Evolutionary conservation across 805 yeast species (phyloP), one percentile per base, ranked within the genome.

Genomic region (Candida parachauliodes): DNA sequence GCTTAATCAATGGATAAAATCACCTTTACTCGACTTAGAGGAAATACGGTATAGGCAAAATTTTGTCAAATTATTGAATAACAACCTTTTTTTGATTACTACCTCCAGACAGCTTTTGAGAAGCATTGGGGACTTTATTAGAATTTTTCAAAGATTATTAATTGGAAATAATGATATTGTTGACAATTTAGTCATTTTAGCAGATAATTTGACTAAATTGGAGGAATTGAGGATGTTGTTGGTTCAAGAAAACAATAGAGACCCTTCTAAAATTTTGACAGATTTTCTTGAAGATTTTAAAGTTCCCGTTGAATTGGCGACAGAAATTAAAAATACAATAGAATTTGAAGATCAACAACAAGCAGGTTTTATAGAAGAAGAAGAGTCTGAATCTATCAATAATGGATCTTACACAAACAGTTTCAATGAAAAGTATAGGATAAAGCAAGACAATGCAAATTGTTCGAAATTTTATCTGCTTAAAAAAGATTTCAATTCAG

Each of bases 1-100:
- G n/a, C 60, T 93, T 9, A 74, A 81, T 6, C 79, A 81, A 36
- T 88, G 97, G 96, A 60, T 91, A 4, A 70, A 85, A 18, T 78
- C 87, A 2, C 98, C 98, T 0, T 72, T 86, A 0, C 70, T 83
- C 8, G 74, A 82, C 49, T 49, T 74, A 0, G 48, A 53, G 0
- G 83, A 77, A 43, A 77, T 93, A 10, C 56, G 55, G 12, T 49
- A 55, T 14, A 65, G 98, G 19, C 70, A 66, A 37, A 43, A 46
- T 2, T 65, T 59, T 40, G 74, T 68, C 2, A 35, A 45, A 9
- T 38, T 64, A 8, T 65, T 65, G 45, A 43, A 48, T 12, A 48
- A 50, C 15, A 52, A 63, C 19, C 36, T 28, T 3, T 34, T 42
- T 14, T 39, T 65, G 29, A 44, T 46, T 14, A 32, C 49, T 0